phyloP scores from a whole-genome alignment of 805 yeast genomes.

The Cyberlindnera maclurae region DNA sequence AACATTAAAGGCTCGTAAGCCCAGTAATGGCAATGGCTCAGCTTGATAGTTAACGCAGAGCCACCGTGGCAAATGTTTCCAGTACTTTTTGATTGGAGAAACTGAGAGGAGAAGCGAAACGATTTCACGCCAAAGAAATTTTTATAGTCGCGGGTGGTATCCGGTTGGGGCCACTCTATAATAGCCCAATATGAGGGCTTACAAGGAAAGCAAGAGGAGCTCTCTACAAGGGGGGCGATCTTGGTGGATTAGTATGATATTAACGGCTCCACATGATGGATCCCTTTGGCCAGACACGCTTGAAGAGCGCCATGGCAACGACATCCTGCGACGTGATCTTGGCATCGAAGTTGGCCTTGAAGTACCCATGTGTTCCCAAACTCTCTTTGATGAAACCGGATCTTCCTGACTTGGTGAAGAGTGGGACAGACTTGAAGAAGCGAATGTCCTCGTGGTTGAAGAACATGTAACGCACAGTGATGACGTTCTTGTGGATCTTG shows the following conservation, averaged over 20 bases:
- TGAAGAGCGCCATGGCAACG: conserved; percentile 88
- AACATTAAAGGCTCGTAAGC: conserved; percentile 23
- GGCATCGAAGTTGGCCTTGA: conserved; percentile 92
- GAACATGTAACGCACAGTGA: conserved; percentile 95
- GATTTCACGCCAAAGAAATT: background rate
- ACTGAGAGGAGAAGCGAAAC: conserved; percentile 14
- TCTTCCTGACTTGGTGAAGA: conserved; percentile 89
- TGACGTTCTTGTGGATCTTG: conserved; percentile 87
- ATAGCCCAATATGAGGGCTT: background rate
- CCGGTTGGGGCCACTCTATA: background rate
- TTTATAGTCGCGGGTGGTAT: background rate
- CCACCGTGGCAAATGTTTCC: conserved; percentile 30
- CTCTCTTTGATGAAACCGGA: conserved; percentile 92
- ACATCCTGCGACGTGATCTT: conserved; percentile 87
- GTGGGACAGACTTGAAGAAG: conserved; percentile 85
- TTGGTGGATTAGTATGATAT: background rate
- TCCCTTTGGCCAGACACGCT: conserved; percentile 82
- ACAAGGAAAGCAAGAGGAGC: too few relatives aligned
- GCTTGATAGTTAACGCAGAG: conserved; percentile 21
- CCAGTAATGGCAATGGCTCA: conserved; percentile 27
- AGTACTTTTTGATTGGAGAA: conserved; percentile 27
- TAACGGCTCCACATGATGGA: conserved; percentile 29
- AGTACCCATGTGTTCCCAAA: conserved; percentile 97
- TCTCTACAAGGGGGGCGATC: background rate
- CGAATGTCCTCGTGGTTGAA: conserved; percentile 84